A percentile compares a stretch with the other conserved stretches of the same genome.
Evolutionary conservation across 2,329 filamentous ascomycete genomes (phyloP).

Genomic region (Colletotrichum orchidophilum): DNA sequence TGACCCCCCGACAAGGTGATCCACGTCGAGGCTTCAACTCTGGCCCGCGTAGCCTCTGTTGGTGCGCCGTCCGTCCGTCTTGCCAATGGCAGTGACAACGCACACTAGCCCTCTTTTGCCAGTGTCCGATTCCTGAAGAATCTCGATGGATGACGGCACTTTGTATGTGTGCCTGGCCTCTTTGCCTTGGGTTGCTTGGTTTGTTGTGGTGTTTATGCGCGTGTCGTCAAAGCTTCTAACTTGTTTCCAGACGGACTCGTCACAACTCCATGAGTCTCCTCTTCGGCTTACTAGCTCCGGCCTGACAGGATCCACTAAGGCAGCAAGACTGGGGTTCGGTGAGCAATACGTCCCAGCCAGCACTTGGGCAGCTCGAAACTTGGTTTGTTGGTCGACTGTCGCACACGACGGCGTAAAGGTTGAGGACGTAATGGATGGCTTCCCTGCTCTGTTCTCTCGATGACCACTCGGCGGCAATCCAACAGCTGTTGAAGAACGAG

Average conservation of each 20-base stretch:
- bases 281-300: slow-evolving; percentile 7
- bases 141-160: slow-evolving; percentile 11
- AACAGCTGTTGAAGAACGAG: neutral
- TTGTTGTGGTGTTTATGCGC: neutral
- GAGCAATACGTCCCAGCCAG: neutral
- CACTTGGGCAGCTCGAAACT: neutral
- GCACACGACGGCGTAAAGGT: neutral
- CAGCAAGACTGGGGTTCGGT: neutral
- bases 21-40: slow-evolving; percentile 17
- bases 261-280: neutral
- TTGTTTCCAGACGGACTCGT: slow-evolving; percentile 1
- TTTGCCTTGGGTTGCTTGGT: neutral
- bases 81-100: neutral
- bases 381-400: neutral
- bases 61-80: neutral
- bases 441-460: neutral
- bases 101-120: neutral
- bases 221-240: slow-evolving; percentile 18
- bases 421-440: neutral
- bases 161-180: slow-evolving; percentile 1
- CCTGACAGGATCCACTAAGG: slow-evolving; percentile 12
- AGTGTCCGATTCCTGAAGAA: neutral
- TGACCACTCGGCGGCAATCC: neutral
- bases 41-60: neutral
- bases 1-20: slow-evolving; percentile 19